Evolutionary conservation across 148 eudicot species (phyloP).

Genomic region (Fagopyrum homotropicum): DNA sequence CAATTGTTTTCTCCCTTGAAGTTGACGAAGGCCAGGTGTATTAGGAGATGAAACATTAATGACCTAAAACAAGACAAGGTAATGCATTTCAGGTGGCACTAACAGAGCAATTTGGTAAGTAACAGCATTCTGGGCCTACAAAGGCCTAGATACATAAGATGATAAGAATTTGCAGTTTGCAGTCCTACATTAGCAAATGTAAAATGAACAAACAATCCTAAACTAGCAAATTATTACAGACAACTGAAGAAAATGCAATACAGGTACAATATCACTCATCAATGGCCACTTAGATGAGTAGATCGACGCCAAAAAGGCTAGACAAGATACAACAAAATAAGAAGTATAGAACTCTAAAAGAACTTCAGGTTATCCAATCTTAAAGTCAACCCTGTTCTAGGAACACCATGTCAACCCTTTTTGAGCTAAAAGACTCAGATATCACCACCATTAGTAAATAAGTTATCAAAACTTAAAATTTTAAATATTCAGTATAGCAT

Average conservation of each 20-base stretch:
- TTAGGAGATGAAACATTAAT: conserved; percentile 96
- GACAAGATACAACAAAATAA: background rate
- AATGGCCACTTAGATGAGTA: background rate
- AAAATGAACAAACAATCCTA: background rate
- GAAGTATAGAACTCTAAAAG: background rate
- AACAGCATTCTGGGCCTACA: background rate
- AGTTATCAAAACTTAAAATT: background rate
- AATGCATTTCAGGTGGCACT: background rate
- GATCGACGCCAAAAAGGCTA: background rate
- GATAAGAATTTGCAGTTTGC: background rate
- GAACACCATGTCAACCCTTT: background rate
- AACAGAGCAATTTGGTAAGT: background rate
- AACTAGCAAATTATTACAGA: conserved; percentile 3
- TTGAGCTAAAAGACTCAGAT: background rate
- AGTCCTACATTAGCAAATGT: background rate
- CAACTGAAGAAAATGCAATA: background rate
- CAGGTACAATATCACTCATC: background rate
- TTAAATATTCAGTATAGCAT: background rate
- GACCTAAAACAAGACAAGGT: conserved; percentile 37
- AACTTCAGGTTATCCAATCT: background rate
- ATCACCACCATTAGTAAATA: background rate
- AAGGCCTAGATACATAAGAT: background rate
- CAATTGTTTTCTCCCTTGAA: conserved; percentile 95
- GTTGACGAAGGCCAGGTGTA: conserved; percentile 97
- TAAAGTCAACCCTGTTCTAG: background rate